Evolutionary conservation across 2,329 filamentous ascomycete species (phyloP).

Genomic region (Gaeumannomyces sp.): DNA sequence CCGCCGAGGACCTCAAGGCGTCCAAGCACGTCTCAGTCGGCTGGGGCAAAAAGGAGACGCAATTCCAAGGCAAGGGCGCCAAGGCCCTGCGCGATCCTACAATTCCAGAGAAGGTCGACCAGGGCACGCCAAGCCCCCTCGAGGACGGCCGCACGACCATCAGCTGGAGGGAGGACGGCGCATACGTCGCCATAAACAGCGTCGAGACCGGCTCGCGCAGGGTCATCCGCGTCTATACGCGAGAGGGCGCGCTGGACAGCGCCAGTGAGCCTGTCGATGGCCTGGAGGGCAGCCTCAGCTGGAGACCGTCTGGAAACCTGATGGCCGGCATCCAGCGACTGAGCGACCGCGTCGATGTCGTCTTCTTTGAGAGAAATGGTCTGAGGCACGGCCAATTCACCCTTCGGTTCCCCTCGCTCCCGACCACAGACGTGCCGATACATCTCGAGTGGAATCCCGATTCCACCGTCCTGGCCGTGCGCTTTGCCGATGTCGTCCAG

Average conservation of each 20-base stretch:
- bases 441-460: slow-evolving; percentile 82
- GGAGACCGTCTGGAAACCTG: slow-evolving; percentile 85
- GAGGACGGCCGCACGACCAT: slow-evolving; percentile 70
- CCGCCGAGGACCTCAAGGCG: slow-evolving; percentile 70
- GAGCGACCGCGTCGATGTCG: slow-evolving; percentile 65
- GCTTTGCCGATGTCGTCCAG: slow-evolving; percentile 68
- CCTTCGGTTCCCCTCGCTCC: slow-evolving; percentile 43
- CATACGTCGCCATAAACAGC: slow-evolving; percentile 80
- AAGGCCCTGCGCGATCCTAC: slow-evolving; percentile 78
- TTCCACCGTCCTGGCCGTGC: slow-evolving; percentile 83
- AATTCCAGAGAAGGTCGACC: slow-evolving; percentile 85
- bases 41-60: slow-evolving; percentile 97
- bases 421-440: slow-evolving; percentile 37
- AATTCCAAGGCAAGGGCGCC: slow-evolving; percentile 89
- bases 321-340: slow-evolving; percentile 78
- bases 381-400: slow-evolving; percentile 90
- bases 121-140: slow-evolving; percentile 66
- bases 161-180: slow-evolving; percentile 91
- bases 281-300: slow-evolving; percentile 80
- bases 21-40: slow-evolving; percentile 94
- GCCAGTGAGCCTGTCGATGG: slow-evolving; percentile 93
- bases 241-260: slow-evolving; percentile 85
- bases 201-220: slow-evolving; percentile 63
- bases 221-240: slow-evolving; percentile 81
- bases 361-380: slow-evolving; percentile 98